phyloP scores from a whole-genome alignment of 176 grass and related monocot species.

The Miscanthus lutarioriparius region DNA sequence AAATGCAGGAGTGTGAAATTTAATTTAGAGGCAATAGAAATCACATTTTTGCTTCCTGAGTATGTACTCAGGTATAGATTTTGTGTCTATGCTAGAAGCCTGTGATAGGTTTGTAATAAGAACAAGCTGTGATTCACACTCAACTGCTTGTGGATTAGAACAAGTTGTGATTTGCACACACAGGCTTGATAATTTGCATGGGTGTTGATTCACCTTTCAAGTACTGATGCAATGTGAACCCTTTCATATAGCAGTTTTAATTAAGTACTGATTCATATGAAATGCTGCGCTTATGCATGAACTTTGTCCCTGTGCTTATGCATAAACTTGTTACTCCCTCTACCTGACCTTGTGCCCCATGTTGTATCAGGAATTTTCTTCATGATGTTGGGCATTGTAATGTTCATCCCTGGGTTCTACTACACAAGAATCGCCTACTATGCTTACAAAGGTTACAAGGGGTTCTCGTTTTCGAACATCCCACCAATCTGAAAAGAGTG shows the following conservation, averaged over 20 bases:
- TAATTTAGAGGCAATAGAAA: not conserved
- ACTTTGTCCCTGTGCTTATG: not conserved
- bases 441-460: conserved; percentile 91
- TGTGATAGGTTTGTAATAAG: not conserved
- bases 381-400: conserved; percentile 77
- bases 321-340: not conserved
- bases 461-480: conserved; percentile 95
- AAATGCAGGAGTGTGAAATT: not conserved
- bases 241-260: not conserved
- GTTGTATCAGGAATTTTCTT: conserved; percentile 74
- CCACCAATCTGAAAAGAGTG: conserved; percentile 62
- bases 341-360: not conserved
- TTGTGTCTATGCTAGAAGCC: not conserved
- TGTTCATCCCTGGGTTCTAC: conserved; percentile 98
- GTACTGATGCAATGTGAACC: not conserved
- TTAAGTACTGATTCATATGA: not conserved
- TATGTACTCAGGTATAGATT: not conserved
- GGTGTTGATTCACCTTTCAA: not conserved
- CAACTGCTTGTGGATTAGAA: not conserved
- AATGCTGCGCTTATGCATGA: not conserved
- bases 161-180: not conserved
- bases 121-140: not conserved
- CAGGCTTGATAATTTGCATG: not conserved
- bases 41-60: not conserved
- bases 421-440: conserved; percentile 96